These are phyloP conservation scores for Ustilago shanxiensis DNA, from an alignment of 1,284 basidiomycete species.

Conservation along the genomic window DNA sequence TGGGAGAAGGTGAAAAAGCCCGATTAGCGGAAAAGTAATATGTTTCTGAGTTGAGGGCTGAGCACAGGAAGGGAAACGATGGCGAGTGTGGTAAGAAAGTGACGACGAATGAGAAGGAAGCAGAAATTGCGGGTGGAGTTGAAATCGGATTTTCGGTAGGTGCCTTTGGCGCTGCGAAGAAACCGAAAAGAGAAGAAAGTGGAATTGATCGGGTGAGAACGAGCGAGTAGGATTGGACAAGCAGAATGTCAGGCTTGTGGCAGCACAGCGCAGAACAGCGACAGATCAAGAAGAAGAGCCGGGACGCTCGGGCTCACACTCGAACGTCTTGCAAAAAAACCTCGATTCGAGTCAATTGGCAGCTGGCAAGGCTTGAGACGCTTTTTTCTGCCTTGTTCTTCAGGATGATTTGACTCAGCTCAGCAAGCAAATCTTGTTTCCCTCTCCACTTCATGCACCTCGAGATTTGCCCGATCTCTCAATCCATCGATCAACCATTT, in stretches of 20 bases:
- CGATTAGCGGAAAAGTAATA: conserved; percentile 9
- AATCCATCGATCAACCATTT: too few species aligned
- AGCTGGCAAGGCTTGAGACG: neutral
- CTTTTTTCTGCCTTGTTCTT: conserved; percentile 7
- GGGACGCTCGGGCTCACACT: neutral
- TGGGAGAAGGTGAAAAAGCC: conserved; percentile 1
- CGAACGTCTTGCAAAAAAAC: neutral
- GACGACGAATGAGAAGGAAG: conserved; percentile 30
- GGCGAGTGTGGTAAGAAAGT: conserved; percentile 13
- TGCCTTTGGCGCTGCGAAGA: neutral
- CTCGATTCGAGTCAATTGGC: neutral
- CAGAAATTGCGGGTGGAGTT: conserved; percentile 35
- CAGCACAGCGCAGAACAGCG: neutral
- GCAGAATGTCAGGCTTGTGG: neutral
- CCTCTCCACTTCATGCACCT: conserved; percentile 3
- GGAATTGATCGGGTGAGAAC: conserved; percentile 24
- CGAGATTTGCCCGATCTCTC: too few species aligned
- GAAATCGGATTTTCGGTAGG: conserved; percentile 8
- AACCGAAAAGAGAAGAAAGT: conserved; percentile 16
- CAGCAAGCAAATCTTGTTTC: conserved; percentile 15
- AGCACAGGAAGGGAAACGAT: conserved; percentile 9
- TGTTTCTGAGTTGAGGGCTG: conserved; percentile 6
- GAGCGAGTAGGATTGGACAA: conserved; percentile 19
- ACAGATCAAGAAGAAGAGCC: neutral
- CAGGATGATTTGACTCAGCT: conserved; percentile 29